A percentile compares a stretch with the other conserved stretches of the same genome.
Evolutionary conservation across 1,284 basidiomycete genomes (phyloP).

Genomic region (Tilletia caries): DNA sequence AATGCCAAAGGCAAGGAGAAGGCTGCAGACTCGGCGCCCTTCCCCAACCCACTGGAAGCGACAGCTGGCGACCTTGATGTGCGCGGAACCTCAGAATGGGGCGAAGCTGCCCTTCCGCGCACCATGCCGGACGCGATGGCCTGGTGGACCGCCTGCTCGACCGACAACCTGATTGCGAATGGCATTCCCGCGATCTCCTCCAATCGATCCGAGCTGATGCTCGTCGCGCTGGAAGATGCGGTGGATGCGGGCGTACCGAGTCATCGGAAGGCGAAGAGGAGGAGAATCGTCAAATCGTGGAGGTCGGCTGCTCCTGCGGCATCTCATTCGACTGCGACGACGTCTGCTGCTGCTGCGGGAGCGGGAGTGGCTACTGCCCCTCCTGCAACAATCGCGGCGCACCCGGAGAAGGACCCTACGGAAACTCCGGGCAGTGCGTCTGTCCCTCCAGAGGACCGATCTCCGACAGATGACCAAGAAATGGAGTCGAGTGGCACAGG

Average conservation of each 20-base stretch:
- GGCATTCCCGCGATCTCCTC: slow-evolving; percentile 31
- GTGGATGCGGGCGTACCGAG: not conserved
- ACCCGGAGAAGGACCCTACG: not conserved
- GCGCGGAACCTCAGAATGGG: slow-evolving; percentile 21
- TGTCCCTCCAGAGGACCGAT: not conserved
- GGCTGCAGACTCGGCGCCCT: not conserved
- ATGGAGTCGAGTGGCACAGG: not conserved
- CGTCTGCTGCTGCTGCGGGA: not conserved
- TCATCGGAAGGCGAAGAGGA: slow-evolving; percentile 8
- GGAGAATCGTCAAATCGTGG: slow-evolving; percentile 3
- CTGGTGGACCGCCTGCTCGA: slow-evolving; percentile 40
- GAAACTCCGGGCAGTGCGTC: not conserved
- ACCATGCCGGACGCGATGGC: slow-evolving; percentile 19
- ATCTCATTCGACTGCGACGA: not conserved
- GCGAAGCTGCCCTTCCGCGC: not conserved
- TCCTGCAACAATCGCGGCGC: not conserved
- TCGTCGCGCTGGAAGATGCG: not conserved
- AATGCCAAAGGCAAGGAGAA: slow-evolving; percentile 28
- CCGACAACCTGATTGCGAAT: slow-evolving; percentile 30
- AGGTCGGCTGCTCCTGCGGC: not conserved
- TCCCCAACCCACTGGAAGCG: not conserved
- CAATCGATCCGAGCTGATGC: not conserved
- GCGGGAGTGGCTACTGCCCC: not conserved
- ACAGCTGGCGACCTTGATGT: not conserved
- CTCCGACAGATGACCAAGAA: not conserved